phyloP scores from a whole-genome alignment of 225 moss, liverwort and hornwort species.

The Pseudisothecium myosuroides region DNA sequence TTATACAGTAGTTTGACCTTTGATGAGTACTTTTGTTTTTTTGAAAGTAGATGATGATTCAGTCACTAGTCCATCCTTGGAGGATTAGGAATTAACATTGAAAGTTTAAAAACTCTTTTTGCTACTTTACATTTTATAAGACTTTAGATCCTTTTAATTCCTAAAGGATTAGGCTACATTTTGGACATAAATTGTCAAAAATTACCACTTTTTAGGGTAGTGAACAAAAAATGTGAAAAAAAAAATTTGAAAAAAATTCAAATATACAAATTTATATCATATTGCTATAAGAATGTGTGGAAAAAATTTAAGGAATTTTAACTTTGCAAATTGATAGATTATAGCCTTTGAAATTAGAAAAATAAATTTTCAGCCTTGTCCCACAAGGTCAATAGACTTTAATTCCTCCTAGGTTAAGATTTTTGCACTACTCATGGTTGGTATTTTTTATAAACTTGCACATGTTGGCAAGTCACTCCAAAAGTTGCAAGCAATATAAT shows the following conservation, averaged over 20 bases:
- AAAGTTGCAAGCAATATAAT: background rate
- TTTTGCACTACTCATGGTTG: background rate
- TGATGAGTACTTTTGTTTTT: too few relatives aligned
- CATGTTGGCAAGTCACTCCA: rapidly evolving
- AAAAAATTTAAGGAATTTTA: background rate
- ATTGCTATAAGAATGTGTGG: rapidly evolving
- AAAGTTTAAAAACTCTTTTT: background rate
- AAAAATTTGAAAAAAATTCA: background rate
- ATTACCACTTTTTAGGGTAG: background rate
- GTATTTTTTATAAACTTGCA: rapidly evolving
- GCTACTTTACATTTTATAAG: background rate
- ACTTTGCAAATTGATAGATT: rapidly evolving
- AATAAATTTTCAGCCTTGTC: background rate
- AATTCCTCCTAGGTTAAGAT: background rate
- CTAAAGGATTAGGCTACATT: rapidly evolving
- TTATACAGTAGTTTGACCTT: too few relatives aligned
- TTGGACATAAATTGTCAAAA: background rate
- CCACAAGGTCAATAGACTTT: background rate
- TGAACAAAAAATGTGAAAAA: background rate
- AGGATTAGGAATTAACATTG: rapidly evolving
- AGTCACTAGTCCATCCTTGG: too few relatives aligned
- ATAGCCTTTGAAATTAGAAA: background rate
- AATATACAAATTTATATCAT: background rate
- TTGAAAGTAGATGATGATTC: too few relatives aligned
- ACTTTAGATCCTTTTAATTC: background rate